Percentiles rank a stretch among this genome's conserved stretches.
These are phyloP conservation scores for Pseudogymnoascus sp. DNA, from an alignment of 2,329 filamentous ascomycete genomes.

Conservation along the genomic window DNA sequence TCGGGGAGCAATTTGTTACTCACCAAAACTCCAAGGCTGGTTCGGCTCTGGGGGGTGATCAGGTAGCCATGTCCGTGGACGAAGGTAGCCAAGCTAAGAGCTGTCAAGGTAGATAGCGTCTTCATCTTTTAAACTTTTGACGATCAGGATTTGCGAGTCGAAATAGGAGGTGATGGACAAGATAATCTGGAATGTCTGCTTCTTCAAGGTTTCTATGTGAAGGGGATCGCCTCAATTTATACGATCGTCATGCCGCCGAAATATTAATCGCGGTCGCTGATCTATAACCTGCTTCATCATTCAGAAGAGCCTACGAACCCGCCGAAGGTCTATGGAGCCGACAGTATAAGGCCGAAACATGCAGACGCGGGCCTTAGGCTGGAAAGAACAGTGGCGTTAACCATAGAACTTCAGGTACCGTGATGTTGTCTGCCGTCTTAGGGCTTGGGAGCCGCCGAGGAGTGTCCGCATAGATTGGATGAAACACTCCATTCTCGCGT, in stretches of 20 bases:
- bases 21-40: slow-evolving; percentile 37
- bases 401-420: background rate
- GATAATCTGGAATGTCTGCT: background rate
- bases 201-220: background rate
- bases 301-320: background rate
- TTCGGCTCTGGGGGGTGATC: slow-evolving; percentile 35
- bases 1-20: background rate
- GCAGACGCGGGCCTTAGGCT: background rate
- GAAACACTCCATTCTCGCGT: background rate
- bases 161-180: background rate
- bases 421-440: background rate
- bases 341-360: background rate
- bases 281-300: background rate
- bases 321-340: background rate
- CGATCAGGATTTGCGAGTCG: background rate
- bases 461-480: slow-evolving; percentile 5
- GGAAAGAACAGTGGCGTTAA: background rate
- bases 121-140: background rate
- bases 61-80: slow-evolving; percentile 38
- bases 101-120: background rate
- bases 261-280: background rate
- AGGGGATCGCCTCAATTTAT: background rate
- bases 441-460: background rate
- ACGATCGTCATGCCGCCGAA: background rate
- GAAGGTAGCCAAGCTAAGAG: background rate